A percentile compares a stretch with the other conserved stretches of the same genome.
Conservation (phyloP, 352 stramenopile genomes). For the Globisporangium nodosum region DNA sequence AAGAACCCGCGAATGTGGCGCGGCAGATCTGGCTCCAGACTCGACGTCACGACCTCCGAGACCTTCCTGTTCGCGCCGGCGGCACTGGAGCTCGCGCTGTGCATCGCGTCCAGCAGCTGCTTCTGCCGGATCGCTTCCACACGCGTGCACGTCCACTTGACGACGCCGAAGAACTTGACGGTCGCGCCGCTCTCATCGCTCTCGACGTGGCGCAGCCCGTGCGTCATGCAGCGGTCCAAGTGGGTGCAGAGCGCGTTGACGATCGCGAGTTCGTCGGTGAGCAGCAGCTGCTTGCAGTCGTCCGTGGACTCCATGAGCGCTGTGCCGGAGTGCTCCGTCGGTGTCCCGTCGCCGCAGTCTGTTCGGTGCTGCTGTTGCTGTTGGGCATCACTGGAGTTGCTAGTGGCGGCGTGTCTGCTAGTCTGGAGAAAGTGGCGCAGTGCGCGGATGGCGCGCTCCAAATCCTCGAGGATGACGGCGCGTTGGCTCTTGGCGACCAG, state of each 20-base stretch:
- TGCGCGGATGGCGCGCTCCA: slow-evolving; percentile 57
- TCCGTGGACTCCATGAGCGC: slow-evolving; percentile 75
- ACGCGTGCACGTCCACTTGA: slow-evolving; percentile 83
- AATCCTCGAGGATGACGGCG: slow-evolving; percentile 72
- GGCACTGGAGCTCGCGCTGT: slow-evolving; percentile 20
- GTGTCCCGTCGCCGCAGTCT: slow-evolving; percentile 12
- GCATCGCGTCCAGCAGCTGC: slow-evolving; percentile 63
- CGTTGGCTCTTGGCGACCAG: slow-evolving; percentile 74
- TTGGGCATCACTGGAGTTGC: neutral
- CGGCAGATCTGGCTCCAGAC: slow-evolving; percentile 63
- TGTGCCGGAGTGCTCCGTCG: slow-evolving; percentile 7
- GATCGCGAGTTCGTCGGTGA: slow-evolving; percentile 64
- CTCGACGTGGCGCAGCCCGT: slow-evolving; percentile 64
- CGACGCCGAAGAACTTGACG: slow-evolving; percentile 82
- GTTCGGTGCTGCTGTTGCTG: slow-evolving; percentile 12
- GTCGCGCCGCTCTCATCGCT: slow-evolving; percentile 36
- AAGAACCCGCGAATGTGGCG: slow-evolving; percentile 65
- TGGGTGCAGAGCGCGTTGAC: slow-evolving; percentile 71
- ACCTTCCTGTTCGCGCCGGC: slow-evolving; percentile 25
- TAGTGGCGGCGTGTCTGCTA: slow-evolving; percentile 27
- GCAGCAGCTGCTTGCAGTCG: slow-evolving; percentile 54
- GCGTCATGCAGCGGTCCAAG: slow-evolving; percentile 61
- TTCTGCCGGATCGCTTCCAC: slow-evolving; percentile 67
- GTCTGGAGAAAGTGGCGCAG: slow-evolving; percentile 46
- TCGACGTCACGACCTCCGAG: slow-evolving; percentile 64